A percentile compares a stretch with the other conserved stretches of the same genome.
Evolutionary conservation across 2,329 filamentous ascomycete species (phyloP).

Genomic region (Neonectria neomacrospora): DNA sequence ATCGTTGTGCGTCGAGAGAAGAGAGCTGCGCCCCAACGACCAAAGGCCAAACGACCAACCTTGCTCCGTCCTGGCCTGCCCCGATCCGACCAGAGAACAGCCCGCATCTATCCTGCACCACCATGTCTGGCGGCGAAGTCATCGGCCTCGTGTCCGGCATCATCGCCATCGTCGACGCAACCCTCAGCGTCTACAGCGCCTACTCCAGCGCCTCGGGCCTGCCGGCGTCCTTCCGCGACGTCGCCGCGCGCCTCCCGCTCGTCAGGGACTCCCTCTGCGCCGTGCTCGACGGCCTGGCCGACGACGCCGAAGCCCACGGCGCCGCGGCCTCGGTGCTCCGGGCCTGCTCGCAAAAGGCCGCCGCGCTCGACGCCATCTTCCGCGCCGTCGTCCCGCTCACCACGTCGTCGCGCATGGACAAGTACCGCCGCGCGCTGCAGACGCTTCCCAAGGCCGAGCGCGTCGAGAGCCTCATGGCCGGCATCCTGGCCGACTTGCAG

Average conservation of each 20-base stretch:
- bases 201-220: conserved; percentile 37
- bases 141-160: conserved; percentile 44
- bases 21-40: too few species aligned
- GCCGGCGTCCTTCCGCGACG: conserved; percentile 41
- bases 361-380: conserved; percentile 33
- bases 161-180: conserved; percentile 43
- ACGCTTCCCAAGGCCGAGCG: conserved; percentile 37
- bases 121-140: conserved; percentile 34
- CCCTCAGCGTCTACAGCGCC: conserved; percentile 41
- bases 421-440: conserved; percentile 36
- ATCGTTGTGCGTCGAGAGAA: too few species aligned
- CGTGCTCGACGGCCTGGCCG: conserved; percentile 4
- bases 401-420: conserved; percentile 26
- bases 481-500: conserved; percentile 43
- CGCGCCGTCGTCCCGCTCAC: conserved; percentile 31
- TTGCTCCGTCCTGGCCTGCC: too few species aligned
- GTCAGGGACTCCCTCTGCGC: conserved; percentile 36
- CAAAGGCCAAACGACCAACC: too few species aligned
- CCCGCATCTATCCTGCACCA: not conserved
- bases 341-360: conserved; percentile 37
- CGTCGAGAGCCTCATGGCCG: conserved; percentile 43
- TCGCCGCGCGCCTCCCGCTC: conserved; percentile 40
- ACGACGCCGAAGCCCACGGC: not conserved
- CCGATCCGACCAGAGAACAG: too few species aligned
- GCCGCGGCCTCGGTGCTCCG: conserved; percentile 30